Percentiles rank a stretch among this genome's conserved stretches.
Evolutionary conservation across 352 stramenopile genomes (phyloP).

Genomic region (Aphanomyces invadans): DNA sequence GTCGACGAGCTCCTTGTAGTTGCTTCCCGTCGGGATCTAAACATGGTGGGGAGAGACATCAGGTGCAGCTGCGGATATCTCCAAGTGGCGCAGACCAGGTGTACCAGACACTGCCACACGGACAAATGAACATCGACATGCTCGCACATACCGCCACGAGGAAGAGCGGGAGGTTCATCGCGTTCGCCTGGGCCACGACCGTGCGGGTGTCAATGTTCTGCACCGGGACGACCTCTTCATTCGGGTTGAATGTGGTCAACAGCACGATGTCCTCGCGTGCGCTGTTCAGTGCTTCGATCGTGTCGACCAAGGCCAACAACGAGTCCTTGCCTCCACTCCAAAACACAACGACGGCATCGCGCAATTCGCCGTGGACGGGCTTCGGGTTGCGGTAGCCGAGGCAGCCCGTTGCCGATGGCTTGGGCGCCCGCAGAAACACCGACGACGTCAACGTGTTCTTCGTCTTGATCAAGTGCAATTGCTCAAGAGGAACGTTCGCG

Average conservation of each 20-base stretch:
- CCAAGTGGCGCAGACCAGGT: too few species aligned
- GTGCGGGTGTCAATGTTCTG: slow-evolving; percentile 70
- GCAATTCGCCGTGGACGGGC: neutral
- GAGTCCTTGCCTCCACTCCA: slow-evolving; percentile 88
- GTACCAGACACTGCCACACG: too few species aligned
- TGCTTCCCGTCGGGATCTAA: slow-evolving; percentile 27
- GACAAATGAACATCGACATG: too few species aligned
- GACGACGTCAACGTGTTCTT: slow-evolving; percentile 25
- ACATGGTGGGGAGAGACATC: neutral
- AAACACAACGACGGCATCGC: slow-evolving; percentile 72
- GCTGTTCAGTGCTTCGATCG: slow-evolving; percentile 30
- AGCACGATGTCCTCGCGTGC: slow-evolving; percentile 56
- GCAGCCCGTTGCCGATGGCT: slow-evolving; percentile 27
- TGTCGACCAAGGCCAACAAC: slow-evolving; percentile 59
- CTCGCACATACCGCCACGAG: slow-evolving; percentile 65
- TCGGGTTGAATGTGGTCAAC: slow-evolving; percentile 81
- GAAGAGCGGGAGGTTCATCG: slow-evolving; percentile 65
- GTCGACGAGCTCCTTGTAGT: slow-evolving; percentile 31
- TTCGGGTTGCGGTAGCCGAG: slow-evolving; percentile 12
- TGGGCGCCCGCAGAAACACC: slow-evolving; percentile 33
- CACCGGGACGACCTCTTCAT: slow-evolving; percentile 62
- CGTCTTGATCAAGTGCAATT: neutral
- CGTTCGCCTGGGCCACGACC: slow-evolving; percentile 63
- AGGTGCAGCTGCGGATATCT: too few species aligned
- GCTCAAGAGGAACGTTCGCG: slow-evolving; percentile 46